A percentile compares a stretch with the other conserved stretches of the same genome.
Evolutionary conservation across 257 asterid species (phyloP).

Genomic region (Jaltomata sinuosa): DNA sequence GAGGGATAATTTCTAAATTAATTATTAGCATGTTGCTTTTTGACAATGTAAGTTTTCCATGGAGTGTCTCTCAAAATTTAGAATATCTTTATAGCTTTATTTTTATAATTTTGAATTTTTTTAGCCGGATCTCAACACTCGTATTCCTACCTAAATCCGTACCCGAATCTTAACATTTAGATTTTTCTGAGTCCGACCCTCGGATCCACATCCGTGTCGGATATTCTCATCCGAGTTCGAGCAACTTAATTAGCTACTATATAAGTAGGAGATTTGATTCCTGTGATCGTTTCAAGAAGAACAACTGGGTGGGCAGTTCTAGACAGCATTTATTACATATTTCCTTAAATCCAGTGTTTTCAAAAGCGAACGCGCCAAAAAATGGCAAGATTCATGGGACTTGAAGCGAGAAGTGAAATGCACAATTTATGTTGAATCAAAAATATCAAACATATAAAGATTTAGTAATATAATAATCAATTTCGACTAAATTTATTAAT

Average conservation of each 20-base stretch:
- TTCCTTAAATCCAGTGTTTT: not conserved
- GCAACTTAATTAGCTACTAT: not conserved
- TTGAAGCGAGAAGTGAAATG: not conserved
- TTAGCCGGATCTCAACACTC: not conserved
- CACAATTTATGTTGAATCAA: not conserved
- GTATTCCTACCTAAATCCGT: not conserved
- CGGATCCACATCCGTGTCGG: not conserved
- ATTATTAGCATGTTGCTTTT: not conserved
- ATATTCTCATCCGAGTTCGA: not conserved
- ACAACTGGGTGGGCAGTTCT: not conserved
- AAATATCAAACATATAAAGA: not conserved
- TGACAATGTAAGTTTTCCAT: not conserved
- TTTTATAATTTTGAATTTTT: too few relatives aligned
- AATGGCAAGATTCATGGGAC: not conserved
- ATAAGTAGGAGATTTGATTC: not conserved
- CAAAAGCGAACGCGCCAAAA: not conserved
- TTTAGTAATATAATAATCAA: not conserved
- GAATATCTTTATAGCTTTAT: too few relatives aligned
- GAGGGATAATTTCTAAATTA: not conserved
- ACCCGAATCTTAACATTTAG: not conserved
- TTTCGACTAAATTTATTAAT: not conserved
- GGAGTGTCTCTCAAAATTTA: too few relatives aligned
- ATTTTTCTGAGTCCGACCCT: not conserved
- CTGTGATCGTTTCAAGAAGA: not conserved
- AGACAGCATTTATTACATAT: not conserved